Base-by-base conservation (phyloP, 176 grass and related monocot genomes). In the Olyra latifolia region DNA sequence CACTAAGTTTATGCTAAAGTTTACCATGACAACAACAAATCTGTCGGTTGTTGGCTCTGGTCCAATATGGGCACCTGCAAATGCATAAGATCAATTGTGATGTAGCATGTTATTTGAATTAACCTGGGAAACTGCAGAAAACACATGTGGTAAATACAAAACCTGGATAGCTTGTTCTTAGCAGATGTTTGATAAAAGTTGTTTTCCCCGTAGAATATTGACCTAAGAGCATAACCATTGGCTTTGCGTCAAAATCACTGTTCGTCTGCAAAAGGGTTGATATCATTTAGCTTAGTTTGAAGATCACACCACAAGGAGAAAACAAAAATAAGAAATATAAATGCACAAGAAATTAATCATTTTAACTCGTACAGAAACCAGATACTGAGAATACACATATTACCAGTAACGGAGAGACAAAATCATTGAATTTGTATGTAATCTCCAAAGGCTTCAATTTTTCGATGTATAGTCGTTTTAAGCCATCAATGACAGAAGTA, bases 21-120 rank as follows among this genome's bases (percentile, higher is more conserved):
- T 83, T 99, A 99, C 96, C 93, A 99, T 99, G 62, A 99, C 93
- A 87, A 95, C 96, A 66, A 99, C 91, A 93, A 99, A 99, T 93
- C 96, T 91, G 52, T 99, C 96, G 3, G 96, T 99, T 62, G 96
- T 99, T 47, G 96, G 96, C 70, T 99, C 96, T 68, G 96, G 96
- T 89, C 96, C 96, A 84, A 99, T 95, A 91, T 99, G 96, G 57
- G 96, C 96, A 84, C 96, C 92, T 95, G 84, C 30, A 87, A 82
- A 75, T 72, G 43, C 4, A 86, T 4, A 72, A 46, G n/a, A 85
- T 77, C 47, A 77, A 91, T 23, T 71, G 54, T 89, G 63, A 76
- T 62, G 55, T 29, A 59, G 25, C 72, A 74, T 77, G 53, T 56
- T 12, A 81, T 53, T 44, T 4, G 46, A 59, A 64, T 69, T 57